Conservation (phyloP, 768 basidiomycete genomes). For the Mycena belliarum region DNA sequence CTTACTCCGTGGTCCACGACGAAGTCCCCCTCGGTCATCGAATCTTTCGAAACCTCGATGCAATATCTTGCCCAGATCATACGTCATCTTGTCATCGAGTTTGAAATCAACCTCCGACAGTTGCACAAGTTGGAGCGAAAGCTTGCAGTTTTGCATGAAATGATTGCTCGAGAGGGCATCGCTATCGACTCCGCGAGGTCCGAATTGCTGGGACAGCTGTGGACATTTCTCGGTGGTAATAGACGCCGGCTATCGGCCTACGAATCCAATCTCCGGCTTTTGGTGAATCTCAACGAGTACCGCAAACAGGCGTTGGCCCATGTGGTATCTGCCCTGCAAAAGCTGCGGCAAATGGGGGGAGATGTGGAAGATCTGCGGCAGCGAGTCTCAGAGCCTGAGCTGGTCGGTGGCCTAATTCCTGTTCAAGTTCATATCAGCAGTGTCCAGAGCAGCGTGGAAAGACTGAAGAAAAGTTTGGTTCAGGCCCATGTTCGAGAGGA, state of each 20-base stretch:
- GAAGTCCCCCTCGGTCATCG: slow-evolving; percentile 46
- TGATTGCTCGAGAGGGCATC: slow-evolving; percentile 59
- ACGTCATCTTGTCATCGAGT: slow-evolving; percentile 66
- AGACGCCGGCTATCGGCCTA: slow-evolving; percentile 46
- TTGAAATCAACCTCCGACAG: slow-evolving; percentile 53
- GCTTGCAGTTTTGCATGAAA: slow-evolving; percentile 55
- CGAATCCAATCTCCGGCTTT: slow-evolving; percentile 50
- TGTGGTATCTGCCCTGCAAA: slow-evolving; percentile 63
- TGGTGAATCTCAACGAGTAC: slow-evolving; percentile 57
- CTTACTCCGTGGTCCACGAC: slow-evolving; percentile 42
- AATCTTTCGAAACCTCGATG: slow-evolving; percentile 48
- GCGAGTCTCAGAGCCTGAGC: slow-evolving; percentile 67
- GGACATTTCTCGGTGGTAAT: slow-evolving; percentile 72
- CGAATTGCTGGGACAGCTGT: slow-evolving; percentile 63
- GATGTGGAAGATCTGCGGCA: slow-evolving; percentile 80
- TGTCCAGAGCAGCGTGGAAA: slow-evolving; percentile 64
- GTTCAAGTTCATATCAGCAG: slow-evolving; percentile 77
- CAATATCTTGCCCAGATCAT: slow-evolving; percentile 45
- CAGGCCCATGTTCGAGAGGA: no score
- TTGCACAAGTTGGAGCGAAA: slow-evolving; percentile 65
- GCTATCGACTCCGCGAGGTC: slow-evolving; percentile 44
- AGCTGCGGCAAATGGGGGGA: slow-evolving; percentile 61
- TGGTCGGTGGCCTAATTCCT: slow-evolving; percentile 58
- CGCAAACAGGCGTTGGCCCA: slow-evolving; percentile 63
- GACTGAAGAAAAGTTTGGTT: no score